A percentile compares a stretch with the other conserved stretches of the same genome.
Evolutionary conservation across 768 basidiomycete genomes (phyloP).

Genomic region (Mycena albidolilacea): DNA sequence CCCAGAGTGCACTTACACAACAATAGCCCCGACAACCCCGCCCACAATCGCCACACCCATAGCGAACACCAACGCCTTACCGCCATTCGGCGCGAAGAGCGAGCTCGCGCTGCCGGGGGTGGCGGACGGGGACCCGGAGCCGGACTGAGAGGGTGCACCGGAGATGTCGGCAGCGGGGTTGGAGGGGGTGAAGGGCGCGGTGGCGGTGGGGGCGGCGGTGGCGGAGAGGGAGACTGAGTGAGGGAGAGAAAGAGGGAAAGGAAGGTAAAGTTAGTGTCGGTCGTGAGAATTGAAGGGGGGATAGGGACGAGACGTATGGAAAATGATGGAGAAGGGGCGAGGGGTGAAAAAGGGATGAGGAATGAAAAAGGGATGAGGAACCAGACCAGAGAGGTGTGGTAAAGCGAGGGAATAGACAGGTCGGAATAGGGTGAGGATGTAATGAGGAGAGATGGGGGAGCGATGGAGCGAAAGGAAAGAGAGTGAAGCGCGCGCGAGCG

Average conservation of each 20-base stretch:
- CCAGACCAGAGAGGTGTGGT: no score
- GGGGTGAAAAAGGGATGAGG: no score
- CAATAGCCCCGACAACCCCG: neutral
- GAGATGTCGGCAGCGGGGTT: neutral
- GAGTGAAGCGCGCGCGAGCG: no score
- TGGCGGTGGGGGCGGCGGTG: neutral
- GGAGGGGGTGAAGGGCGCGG: neutral
- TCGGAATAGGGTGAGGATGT: no score
- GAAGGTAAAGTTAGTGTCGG: no score
- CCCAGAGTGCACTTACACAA: neutral
- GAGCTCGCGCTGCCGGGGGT: no score
- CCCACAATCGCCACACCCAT: neutral
- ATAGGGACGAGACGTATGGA: no score
- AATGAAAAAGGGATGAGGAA: no score
- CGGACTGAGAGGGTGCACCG: neutral
- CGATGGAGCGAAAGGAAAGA: no score
- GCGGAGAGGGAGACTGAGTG: neutral
- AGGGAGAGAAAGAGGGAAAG: no score
- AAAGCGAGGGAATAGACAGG: no score
- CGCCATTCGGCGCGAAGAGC: neutral
- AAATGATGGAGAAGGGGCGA: neutral
- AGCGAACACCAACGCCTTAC: neutral
- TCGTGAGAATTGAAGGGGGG: neutral
- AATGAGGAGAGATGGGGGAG: no score
- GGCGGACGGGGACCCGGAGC: neutral